Evolutionary conservation across 768 basidiomycete species (phyloP).

Genomic region (Phlebiopsis gigantea): DNA sequence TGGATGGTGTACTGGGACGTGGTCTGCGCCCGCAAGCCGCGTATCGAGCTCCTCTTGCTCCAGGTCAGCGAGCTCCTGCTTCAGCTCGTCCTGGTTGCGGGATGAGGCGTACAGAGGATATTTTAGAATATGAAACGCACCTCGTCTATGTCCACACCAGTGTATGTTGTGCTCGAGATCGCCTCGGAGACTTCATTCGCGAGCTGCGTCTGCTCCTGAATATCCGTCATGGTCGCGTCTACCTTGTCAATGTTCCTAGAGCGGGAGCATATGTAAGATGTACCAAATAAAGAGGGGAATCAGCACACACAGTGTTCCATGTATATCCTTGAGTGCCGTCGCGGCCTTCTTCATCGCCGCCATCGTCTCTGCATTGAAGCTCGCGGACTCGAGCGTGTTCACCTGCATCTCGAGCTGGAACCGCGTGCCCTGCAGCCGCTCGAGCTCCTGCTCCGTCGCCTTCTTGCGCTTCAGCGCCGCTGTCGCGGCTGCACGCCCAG

Average conservation of each 20-base stretch:
- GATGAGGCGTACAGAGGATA: neutral
- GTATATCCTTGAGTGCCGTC: constrained; percentile 83
- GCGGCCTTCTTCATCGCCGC: constrained; percentile 94
- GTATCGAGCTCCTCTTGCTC: constrained; percentile 88
- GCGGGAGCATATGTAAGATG: neutral
- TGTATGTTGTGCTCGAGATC: constrained; percentile 67
- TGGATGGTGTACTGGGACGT: constrained; percentile 84
- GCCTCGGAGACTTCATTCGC: constrained; percentile 90
- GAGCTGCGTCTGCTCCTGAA: constrained; percentile 87
- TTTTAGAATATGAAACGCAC: constrained; percentile 33
- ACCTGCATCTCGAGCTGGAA: constrained; percentile 95
- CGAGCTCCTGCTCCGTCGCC: constrained; percentile 78
- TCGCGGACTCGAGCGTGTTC: constrained; percentile 94
- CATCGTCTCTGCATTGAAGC: constrained; percentile 97
- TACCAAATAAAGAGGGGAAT: neutral
- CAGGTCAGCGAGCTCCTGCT: constrained; percentile 75
- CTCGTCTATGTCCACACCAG: constrained; percentile 62
- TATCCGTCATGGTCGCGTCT: constrained; percentile 80
- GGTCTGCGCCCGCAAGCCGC: constrained; percentile 79
- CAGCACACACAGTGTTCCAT: constrained; percentile 75
- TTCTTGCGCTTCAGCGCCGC: constrained; percentile 94
- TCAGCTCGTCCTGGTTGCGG: constrained; percentile 64
- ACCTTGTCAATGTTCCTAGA: constrained; percentile 80
- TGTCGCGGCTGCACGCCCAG: neutral
- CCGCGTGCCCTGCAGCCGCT: constrained; percentile 77